phyloP scores from a whole-genome alignment of 352 stramenopile species.

The Pythium sp. region DNA sequence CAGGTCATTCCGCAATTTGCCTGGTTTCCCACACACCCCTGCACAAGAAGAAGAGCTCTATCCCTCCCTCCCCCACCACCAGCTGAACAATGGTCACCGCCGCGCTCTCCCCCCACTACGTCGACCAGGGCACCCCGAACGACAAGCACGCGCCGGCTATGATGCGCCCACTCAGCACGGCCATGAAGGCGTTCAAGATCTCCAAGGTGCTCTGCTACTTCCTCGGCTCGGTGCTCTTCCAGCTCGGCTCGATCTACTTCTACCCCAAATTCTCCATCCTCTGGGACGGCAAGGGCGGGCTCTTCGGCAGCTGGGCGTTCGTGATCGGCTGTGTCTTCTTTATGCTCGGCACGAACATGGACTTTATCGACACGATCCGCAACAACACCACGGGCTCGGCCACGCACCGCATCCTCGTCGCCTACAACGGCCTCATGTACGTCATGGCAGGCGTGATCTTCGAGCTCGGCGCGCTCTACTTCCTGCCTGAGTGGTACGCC shows the following conservation, averaged over 20 bases:
- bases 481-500: conserved; percentile 70
- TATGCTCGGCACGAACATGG: conserved; percentile 58
- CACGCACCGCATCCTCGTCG: conserved; percentile 48
- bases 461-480: conserved; percentile 76
- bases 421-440: conserved; percentile 61
- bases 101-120: conserved; percentile 25
- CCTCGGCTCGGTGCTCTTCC: conserved; percentile 66
- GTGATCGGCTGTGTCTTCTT: conserved; percentile 74
- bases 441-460: conserved; percentile 71
- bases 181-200: conserved; percentile 54
- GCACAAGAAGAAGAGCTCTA: not conserved
- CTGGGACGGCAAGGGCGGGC: conserved; percentile 54
- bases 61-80: not conserved
- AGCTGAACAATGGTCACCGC: conserved; percentile 12
- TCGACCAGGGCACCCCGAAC: conserved; percentile 25
- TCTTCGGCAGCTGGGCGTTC: conserved; percentile 68
- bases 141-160: conserved; percentile 18
- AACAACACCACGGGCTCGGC: conserved; percentile 53
- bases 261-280: conserved; percentile 71
- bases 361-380: conserved; percentile 68
- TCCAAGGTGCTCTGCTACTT: conserved; percentile 52
- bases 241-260: conserved; percentile 77
- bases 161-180: conserved; percentile 20
- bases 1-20: conserved; percentile 17
- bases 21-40: conserved; percentile 1